Conservation (phyloP, 2,329 filamentous ascomycete species). For the Diaporthe eres region DNA sequence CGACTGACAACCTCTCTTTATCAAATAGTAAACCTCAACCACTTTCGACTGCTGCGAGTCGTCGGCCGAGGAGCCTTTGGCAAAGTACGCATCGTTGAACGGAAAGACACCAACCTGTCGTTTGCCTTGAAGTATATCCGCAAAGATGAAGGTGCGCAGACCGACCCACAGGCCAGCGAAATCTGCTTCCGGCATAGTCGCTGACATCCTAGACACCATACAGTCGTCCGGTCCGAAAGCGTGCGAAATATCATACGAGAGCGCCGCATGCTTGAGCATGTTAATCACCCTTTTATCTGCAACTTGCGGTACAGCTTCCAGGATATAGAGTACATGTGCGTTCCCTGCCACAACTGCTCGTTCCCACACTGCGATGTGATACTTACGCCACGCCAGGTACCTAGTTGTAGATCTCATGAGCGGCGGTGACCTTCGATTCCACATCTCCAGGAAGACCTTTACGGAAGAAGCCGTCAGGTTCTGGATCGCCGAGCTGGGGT, state of each 20-base stretch:
- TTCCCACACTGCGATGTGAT: neutral
- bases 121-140: slow-evolving; percentile 99
- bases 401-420: slow-evolving; percentile 99
- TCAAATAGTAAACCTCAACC: slow-evolving; percentile 88
- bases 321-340: slow-evolving; percentile 98
- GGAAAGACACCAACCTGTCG: slow-evolving; percentile 92
- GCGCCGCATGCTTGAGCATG: slow-evolving; percentile 96
- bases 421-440: slow-evolving; percentile 94
- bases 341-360: slow-evolving; percentile 38
- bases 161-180: neutral
- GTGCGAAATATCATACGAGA: slow-evolving; percentile 98
- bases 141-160: slow-evolving; percentile 89
- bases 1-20: slow-evolving; percentile 39
- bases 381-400: slow-evolving; percentile 73
- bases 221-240: slow-evolving; percentile 97
- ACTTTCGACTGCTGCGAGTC: slow-evolving; percentile 94
- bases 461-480: slow-evolving; percentile 97
- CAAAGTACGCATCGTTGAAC: slow-evolving; percentile 98
- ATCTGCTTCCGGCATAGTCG: neutral
- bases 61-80: slow-evolving; percentile 98
- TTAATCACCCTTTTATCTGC: slow-evolving; percentile 98
- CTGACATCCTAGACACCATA: slow-evolving; percentile 43
- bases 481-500: slow-evolving; percentile 96
- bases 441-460: slow-evolving; percentile 97
- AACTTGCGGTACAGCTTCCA: slow-evolving; percentile 99